Evolutionary conservation across 2,329 filamentous ascomycete genomes (phyloP).

Genomic region (Aspergillus unguis): DNA sequence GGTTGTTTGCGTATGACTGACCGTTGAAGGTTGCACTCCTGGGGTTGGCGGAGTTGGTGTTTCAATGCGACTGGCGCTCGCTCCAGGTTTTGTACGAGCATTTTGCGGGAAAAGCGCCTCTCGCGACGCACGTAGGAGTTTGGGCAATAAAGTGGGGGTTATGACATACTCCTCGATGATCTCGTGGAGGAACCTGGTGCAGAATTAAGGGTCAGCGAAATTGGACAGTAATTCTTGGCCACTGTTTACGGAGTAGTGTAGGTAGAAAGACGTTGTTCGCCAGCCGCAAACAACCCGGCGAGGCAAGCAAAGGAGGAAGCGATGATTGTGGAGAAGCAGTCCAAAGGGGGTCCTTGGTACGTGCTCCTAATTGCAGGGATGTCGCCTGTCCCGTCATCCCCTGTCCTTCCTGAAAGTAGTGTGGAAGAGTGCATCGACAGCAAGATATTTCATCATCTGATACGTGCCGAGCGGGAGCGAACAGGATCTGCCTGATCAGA

Average conservation of each 20-base stretch:
- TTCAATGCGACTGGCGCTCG: slow-evolving; percentile 10
- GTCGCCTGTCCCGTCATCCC: neutral
- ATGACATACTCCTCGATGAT: slow-evolving; percentile 59
- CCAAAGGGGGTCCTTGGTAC: neutral
- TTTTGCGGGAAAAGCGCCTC: slow-evolving; percentile 84
- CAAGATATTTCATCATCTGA: slow-evolving; percentile 9
- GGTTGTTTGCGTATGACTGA: slow-evolving; percentile 15
- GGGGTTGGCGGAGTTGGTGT: neutral
- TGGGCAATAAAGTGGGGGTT: slow-evolving; percentile 62
- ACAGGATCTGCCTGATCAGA: slow-evolving; percentile 29
- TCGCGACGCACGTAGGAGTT: slow-evolving; percentile 60
- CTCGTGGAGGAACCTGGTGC: slow-evolving; percentile 43
- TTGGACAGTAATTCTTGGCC: no score
- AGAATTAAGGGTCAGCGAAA: slow-evolving; percentile 6
- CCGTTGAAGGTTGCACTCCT: slow-evolving; percentile 21
- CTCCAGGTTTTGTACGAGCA: slow-evolving; percentile 56
- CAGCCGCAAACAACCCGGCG: neutral
- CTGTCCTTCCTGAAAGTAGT: slow-evolving; percentile 16
- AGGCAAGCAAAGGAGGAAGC: neutral
- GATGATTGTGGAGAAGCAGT: slow-evolving; percentile 8
- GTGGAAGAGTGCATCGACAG: slow-evolving; percentile 1
- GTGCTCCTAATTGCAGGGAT: slow-evolving; percentile 3
- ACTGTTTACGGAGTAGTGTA: neutral
- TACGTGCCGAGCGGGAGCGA: slow-evolving; percentile 15
- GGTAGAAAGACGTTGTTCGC: slow-evolving; percentile 3